Evolutionary conservation across 768 basidiomycete species (phyloP).

Genomic region (Boletus huronensis): DNA sequence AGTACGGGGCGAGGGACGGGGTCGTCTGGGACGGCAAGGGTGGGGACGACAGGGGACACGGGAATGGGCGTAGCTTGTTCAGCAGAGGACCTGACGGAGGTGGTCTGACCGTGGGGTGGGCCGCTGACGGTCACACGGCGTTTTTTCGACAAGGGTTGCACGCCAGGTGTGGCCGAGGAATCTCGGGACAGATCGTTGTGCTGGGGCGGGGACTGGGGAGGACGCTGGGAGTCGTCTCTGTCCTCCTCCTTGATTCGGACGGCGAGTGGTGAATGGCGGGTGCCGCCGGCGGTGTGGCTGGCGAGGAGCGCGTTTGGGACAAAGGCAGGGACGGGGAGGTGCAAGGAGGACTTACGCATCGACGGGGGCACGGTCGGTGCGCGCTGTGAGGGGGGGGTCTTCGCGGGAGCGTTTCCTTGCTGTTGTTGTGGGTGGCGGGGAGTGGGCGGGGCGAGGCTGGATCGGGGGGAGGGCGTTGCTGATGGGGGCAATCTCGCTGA

Average conservation of each 20-base stretch:
- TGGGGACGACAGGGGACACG: conserved; percentile 65
- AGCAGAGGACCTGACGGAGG: conserved; percentile 34
- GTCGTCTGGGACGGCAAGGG: conserved; percentile 58
- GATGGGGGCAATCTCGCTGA: conserved; percentile 45
- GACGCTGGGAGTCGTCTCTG: conserved; percentile 39
- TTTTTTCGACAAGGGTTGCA: conserved; percentile 50
- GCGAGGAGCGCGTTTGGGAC: conserved; percentile 18
- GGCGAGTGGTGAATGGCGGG: conserved; percentile 43
- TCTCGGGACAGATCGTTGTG: conserved; percentile 14
- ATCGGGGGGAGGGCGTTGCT: conserved; percentile 68
- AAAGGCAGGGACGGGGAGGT: background rate
- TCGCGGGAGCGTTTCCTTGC: conserved; percentile 45
- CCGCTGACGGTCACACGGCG: conserved; percentile 72
- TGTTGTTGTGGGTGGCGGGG: conserved; percentile 17
- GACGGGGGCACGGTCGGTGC: conserved; percentile 13
- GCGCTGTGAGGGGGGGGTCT: conserved; percentile 32
- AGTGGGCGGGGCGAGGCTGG: conserved; percentile 36
- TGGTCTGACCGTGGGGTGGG: conserved; percentile 22
- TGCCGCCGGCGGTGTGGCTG: conserved; percentile 24
- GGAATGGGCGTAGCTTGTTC: conserved; percentile 51
- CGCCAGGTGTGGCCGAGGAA: conserved; percentile 37
- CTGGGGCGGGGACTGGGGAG: conserved; percentile 35
- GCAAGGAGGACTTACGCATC: conserved; percentile 42
- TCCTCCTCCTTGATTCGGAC: conserved; percentile 67
- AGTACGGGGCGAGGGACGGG: conserved; percentile 54